A percentile compares a stretch with the other conserved stretches of the same genome.
These are phyloP conservation scores for Phytophthora pini DNA, from an alignment of 352 stramenopile genomes.

Conservation along the genomic window DNA sequence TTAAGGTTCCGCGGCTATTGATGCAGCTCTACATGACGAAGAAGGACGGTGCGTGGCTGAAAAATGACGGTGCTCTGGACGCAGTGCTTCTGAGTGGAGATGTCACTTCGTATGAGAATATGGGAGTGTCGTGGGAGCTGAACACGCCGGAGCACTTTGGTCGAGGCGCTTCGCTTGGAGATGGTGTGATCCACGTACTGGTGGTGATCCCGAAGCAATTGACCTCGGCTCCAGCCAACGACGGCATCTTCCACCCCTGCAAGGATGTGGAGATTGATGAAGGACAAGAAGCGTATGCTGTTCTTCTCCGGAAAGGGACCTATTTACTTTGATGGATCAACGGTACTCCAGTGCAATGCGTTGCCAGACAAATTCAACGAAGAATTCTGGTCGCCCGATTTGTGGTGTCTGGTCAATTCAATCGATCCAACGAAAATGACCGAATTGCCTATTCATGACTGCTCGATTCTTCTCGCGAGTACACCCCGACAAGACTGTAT, in stretches of 20 bases:
- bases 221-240: background rate
- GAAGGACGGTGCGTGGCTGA: slow-evolving; percentile 5
- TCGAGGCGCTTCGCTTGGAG: slow-evolving; percentile 7
- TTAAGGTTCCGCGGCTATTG: background rate
- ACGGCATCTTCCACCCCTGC: background rate
- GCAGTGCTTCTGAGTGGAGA: slow-evolving; percentile 7
- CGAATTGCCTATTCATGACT: slow-evolving; percentile 13
- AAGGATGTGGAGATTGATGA: slow-evolving; percentile 41
- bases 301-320: slow-evolving; percentile 14
- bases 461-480: background rate
- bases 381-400: background rate
- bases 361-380: slow-evolving; percentile 6
- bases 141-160: slow-evolving; percentile 16
- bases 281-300: slow-evolving; percentile 38
- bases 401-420: slow-evolving; percentile 46
- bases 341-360: slow-evolving; percentile 10
- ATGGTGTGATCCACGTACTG: slow-evolving; percentile 18
- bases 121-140: slow-evolving; percentile 19
- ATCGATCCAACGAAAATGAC: slow-evolving; percentile 24
- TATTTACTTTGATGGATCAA: slow-evolving; percentile 43
- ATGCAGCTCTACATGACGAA: slow-evolving; percentile 11
- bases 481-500: background rate
- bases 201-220: background rate
- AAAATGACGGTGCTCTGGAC: slow-evolving; percentile 13
- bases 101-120: slow-evolving; percentile 11